Conservation (phyloP, 2,329 filamentous ascomycete genomes). For the Juglanconis juglandina region DNA sequence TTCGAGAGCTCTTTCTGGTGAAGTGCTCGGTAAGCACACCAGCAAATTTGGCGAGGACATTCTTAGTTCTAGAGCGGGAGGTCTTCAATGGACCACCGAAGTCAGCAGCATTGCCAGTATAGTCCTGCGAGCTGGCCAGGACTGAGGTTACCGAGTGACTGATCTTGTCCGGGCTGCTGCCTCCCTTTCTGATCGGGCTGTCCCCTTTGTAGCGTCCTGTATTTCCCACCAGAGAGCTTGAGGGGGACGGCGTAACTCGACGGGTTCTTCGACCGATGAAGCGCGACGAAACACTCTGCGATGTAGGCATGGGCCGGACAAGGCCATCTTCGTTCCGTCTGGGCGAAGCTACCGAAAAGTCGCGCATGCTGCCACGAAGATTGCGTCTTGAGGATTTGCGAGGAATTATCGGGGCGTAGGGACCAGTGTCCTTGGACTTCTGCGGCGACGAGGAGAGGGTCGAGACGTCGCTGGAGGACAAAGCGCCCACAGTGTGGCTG, state of each 20-base stretch:
- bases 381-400: conserved; percentile 5
- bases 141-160: conserved; percentile 6
- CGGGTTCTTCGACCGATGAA: not conserved
- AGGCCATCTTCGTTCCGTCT: conserved; percentile 3
- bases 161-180: not conserved
- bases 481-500: conserved; percentile 7
- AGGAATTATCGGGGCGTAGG: conserved; percentile 1
- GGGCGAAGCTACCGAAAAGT: not conserved
- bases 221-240: not conserved
- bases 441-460: not conserved
- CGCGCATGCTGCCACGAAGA: not conserved
- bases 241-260: not conserved
- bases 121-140: not conserved
- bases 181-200: not conserved
- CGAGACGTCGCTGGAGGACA: not conserved
- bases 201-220: not conserved
- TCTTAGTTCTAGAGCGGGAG: conserved; percentile 15
- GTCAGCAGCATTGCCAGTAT: conserved; percentile 1
- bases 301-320: conserved; percentile 6
- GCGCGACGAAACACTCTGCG: conserved; percentile 4
- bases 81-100: not conserved
- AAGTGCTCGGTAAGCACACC: conserved; percentile 16
- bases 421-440: not conserved
- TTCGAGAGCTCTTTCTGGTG: not conserved
- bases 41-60: conserved; percentile 16